Evolutionary conservation across 2,329 filamentous ascomycete species (phyloP).

Genomic region (Talaromyces sp.): DNA sequence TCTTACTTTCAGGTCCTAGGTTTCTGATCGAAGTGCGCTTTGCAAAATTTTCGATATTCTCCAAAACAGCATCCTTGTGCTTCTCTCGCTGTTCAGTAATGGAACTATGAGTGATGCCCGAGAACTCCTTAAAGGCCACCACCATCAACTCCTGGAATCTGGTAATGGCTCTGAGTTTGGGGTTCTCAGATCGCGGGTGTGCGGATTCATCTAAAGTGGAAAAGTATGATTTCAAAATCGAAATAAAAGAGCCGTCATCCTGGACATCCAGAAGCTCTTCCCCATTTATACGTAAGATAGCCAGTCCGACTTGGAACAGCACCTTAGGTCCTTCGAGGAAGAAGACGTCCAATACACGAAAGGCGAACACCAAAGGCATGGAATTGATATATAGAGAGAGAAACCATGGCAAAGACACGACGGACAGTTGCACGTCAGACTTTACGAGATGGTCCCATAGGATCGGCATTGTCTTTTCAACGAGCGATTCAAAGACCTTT

Average conservation of each 20-base stretch:
- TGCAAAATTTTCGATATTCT: slow-evolving; percentile 95
- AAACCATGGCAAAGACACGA: slow-evolving; percentile 97
- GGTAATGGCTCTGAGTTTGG: slow-evolving; percentile 89
- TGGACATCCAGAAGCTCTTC: slow-evolving; percentile 90
- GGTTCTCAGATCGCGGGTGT: slow-evolving; percentile 91
- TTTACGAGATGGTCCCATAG: slow-evolving; percentile 98
- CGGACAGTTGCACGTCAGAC: slow-evolving; percentile 93
- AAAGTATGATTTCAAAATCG: slow-evolving; percentile 92
- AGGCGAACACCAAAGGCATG: slow-evolving; percentile 97
- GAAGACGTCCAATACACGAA: slow-evolving; percentile 94
- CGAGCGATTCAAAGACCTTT: slow-evolving; percentile 92
- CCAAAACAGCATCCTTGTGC: slow-evolving; percentile 90
- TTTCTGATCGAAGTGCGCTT: slow-evolving; percentile 96
- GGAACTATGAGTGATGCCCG: slow-evolving; percentile 87
- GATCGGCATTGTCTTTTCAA: slow-evolving; percentile 98
- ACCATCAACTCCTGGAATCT: slow-evolving; percentile 98
- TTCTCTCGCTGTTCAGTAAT: slow-evolving; percentile 85
- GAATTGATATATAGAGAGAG: slow-evolving; percentile 98
- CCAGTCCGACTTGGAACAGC: slow-evolving; percentile 91
- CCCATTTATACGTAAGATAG: slow-evolving; percentile 95
- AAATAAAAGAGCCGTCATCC: slow-evolving; percentile 96
- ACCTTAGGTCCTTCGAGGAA: slow-evolving; percentile 98
- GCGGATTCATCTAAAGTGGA: slow-evolving; percentile 89
- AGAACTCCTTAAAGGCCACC: slow-evolving; percentile 97
- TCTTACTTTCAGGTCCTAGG: slow-evolving; percentile 91